Percentiles rank a stretch among this genome's conserved stretches.
phyloP scores from a whole-genome alignment of 257 asterid species.

The Nicotiana benthamiana region DNA sequence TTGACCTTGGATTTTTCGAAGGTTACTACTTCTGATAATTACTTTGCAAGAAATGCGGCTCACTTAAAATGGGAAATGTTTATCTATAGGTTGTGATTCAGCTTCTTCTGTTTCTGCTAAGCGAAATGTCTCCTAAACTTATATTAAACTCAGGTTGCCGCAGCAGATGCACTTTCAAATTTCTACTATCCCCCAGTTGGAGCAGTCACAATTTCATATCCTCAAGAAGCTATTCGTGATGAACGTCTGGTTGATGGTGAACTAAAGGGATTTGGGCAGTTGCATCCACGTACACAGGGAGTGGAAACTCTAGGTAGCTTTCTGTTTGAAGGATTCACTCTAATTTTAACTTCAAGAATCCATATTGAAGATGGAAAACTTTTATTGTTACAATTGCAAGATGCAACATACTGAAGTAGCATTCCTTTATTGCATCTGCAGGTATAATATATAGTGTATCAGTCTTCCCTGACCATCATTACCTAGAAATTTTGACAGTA shows the following conservation, averaged over 20 bases:
- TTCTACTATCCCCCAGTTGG: slow-evolving; percentile 96
- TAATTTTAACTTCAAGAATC: background rate
- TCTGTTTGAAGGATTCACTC: background rate
- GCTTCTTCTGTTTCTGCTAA: background rate
- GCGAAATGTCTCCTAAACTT: background rate
- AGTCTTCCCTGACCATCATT: background rate
- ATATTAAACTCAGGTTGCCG: slow-evolving; percentile 41
- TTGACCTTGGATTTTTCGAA: background rate
- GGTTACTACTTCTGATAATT: background rate
- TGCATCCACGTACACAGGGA: slow-evolving; percentile 98
- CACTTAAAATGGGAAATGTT: background rate
- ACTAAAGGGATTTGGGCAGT: slow-evolving; percentile 94
- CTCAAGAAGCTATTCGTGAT: slow-evolving; percentile 69
- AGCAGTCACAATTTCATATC: slow-evolving; percentile 86
- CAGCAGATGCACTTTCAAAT: slow-evolving; percentile 72
- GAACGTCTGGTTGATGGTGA: slow-evolving; percentile 75
- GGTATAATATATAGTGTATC: background rate
- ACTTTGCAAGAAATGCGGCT: background rate
- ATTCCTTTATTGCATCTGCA: background rate
- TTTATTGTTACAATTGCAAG: background rate
- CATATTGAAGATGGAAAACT: background rate
- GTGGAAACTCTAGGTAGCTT: slow-evolving; percentile 89
- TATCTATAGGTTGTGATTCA: background rate
- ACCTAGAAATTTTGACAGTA: background rate
- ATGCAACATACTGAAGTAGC: background rate